These are phyloP conservation scores for Lipomyces starkeyi DNA, from an alignment of 805 yeast species.

Conservation along the genomic window DNA sequence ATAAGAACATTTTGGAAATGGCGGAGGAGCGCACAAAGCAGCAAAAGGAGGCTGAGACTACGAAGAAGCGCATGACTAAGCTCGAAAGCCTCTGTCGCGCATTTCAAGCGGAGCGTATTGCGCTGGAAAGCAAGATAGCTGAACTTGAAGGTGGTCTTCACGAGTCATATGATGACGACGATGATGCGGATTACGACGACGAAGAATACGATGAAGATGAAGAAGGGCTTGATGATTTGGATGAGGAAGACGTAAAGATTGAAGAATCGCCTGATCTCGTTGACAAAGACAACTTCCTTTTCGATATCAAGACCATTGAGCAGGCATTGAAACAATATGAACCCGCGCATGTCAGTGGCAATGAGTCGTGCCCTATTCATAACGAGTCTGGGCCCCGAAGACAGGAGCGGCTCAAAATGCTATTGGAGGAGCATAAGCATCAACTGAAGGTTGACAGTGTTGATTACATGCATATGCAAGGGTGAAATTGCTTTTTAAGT, in stretches of 20 bases:
- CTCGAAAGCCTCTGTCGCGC: slow-evolving; percentile 35
- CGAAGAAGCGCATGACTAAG: slow-evolving; percentile 28
- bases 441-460: slow-evolving; percentile 25
- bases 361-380: slow-evolving; percentile 27
- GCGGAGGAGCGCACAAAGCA: slow-evolving; percentile 34
- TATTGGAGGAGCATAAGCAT: slow-evolving; percentile 25
- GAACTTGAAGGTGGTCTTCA: slow-evolving; percentile 28
- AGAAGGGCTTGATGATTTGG: slow-evolving; percentile 16
- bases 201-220: slow-evolving; percentile 23
- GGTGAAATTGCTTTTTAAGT: not conserved
- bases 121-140: slow-evolving; percentile 28
- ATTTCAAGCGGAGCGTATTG: slow-evolving; percentile 32
- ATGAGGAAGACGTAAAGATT: slow-evolving; percentile 11
- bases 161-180: slow-evolving; percentile 29
- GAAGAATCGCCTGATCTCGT: slow-evolving; percentile 5
- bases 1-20: slow-evolving; percentile 32
- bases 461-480: slow-evolving; percentile 22
- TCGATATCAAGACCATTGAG: slow-evolving; percentile 17
- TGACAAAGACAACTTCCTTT: slow-evolving; percentile 3
- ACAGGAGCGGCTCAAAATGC: slow-evolving; percentile 18
- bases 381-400: slow-evolving; percentile 23
- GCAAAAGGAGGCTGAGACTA: slow-evolving; percentile 29
- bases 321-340: slow-evolving; percentile 18
- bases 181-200: slow-evolving; percentile 22
- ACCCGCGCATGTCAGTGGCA: slow-evolving; percentile 24